Base-by-base conservation (phyloP, 2,329 filamentous ascomycete species). In the Fusarium poae region DNA sequence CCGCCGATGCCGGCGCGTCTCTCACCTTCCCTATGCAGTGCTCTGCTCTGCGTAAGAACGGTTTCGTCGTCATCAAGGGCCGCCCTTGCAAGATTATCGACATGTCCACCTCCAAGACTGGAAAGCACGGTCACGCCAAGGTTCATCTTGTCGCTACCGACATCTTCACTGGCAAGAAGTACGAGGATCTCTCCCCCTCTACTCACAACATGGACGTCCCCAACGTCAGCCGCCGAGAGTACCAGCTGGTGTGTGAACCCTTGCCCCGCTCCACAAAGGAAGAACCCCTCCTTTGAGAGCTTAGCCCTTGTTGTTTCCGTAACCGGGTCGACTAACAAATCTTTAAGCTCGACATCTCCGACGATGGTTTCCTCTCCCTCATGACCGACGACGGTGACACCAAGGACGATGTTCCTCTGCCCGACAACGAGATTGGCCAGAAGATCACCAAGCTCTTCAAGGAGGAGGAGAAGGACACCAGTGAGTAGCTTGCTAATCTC, bases 81-180 rank as follows among this genome's bases (percentile, higher is more conserved):
- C 96, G 96, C 78, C 97, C 96, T 78, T 99, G 96, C 94, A 99
- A 98, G 92, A 99, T 99, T 79, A 93, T 98, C 84, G 96, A 99
- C 81, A 99, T 99, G 97, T 97, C 94, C 77, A 99, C 96, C 87
- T 99, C 96, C 84, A 99, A 99, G 94, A 99, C 96, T 76, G 96
- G 96, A 86, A 99, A 99, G 93, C 96, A 99, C 92, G 96, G 96
- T 84, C 97, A 99, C 92, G 96, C 96, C 86, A 99, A 99, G 91
- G 96, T 99, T 83, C 95, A 99, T 86, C 87, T 99, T 78, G 92
- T 97, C 79, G 96, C 94, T 81, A 90, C 97, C 82, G 96, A 99
- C 83, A 98, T 99, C 88, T 99, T 99, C 91, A 99, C 94, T 74
- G 88, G 88, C 89, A 99, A 97, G 93, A 99, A 99, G 91, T 89